These are phyloP conservation scores for Tylopilus sp. DNA, from an alignment of 768 basidiomycete genomes.

Conservation along the genomic window DNA sequence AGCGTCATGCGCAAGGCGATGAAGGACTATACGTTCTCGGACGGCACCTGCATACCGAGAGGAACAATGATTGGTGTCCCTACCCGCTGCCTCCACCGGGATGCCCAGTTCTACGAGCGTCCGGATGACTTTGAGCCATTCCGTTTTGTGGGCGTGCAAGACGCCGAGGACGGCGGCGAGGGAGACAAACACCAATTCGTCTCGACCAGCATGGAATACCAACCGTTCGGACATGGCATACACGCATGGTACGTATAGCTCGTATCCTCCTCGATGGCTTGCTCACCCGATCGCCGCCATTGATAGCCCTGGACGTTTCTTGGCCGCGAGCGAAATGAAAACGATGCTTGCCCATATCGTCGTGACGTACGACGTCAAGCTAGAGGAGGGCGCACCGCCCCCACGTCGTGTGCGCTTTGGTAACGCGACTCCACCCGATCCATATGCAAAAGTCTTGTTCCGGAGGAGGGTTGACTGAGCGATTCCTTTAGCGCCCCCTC, in stretches of 20 bases:
- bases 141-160: background rate
- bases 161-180: background rate
- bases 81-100: background rate
- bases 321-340: conserved; percentile 43
- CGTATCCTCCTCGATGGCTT: background rate
- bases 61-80: background rate
- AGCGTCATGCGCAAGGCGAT: background rate
- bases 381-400: conserved; percentile 1
- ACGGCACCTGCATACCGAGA: background rate
- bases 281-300: too few relatives aligned
- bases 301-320: conserved; percentile 36
- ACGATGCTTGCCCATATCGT: conserved; percentile 44
- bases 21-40: background rate
- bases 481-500: too few relatives aligned
- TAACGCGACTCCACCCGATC: background rate
- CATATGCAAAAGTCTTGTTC: conserved; percentile 9
- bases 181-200: background rate
- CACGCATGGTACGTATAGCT: background rate
- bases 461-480: conserved; percentile 6
- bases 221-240: background rate
- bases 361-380: conserved; percentile 21
- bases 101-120: background rate
- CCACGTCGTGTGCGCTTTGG: background rate
- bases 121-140: background rate
- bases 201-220: background rate